Evolutionary conservation across 495 filamentous ascomycete genomes (phyloP).

Genomic region (Aspergillus hancockii): DNA sequence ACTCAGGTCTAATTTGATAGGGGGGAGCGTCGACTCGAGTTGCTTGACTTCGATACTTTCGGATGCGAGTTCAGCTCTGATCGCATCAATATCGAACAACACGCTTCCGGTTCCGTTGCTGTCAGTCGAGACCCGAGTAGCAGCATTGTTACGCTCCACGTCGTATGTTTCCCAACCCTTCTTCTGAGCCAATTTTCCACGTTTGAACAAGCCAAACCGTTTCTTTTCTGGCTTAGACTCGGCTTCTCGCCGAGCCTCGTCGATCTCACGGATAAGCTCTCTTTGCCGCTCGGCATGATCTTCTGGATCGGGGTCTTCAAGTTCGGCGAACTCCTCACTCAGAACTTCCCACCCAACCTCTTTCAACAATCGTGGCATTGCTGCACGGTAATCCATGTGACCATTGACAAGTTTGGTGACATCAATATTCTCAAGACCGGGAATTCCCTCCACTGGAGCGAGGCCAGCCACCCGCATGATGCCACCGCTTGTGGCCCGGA

Average conservation of each 20-base stretch:
- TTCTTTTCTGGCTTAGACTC: slow-evolving; percentile 72
- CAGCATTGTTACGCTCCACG: slow-evolving; percentile 38
- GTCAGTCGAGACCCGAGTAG: slow-evolving; percentile 27
- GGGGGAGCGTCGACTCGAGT: slow-evolving; percentile 82
- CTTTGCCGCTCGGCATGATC: slow-evolving; percentile 84
- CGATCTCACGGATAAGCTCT: slow-evolving; percentile 94
- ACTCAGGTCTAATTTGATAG: slow-evolving; percentile 76
- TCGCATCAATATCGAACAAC: slow-evolving; percentile 95
- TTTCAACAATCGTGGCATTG: slow-evolving; percentile 84
- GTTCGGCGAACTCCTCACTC: slow-evolving; percentile 93
- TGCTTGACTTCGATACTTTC: slow-evolving; percentile 77
- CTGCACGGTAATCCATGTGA: slow-evolving; percentile 94
- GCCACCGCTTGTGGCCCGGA: slow-evolving; percentile 90
- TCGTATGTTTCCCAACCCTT: slow-evolving; percentile 97
- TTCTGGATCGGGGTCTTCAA: slow-evolving; percentile 96
- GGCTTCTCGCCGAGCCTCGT: slow-evolving; percentile 85
- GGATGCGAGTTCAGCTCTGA: slow-evolving; percentile 78
- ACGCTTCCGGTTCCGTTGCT: slow-evolving; percentile 50
- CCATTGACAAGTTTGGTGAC: slow-evolving; percentile 84
- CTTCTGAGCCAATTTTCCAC: slow-evolving; percentile 72
- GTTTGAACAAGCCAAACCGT: slow-evolving; percentile 76
- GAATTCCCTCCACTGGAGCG: slow-evolving; percentile 72
- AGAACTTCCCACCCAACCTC: slow-evolving; percentile 87
- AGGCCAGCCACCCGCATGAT: slow-evolving; percentile 92
- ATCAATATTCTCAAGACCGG: slow-evolving; percentile 86